Conservation (phyloP, 2,329 filamentous ascomycete species). For the Phaeosphaeria sp. region DNA sequence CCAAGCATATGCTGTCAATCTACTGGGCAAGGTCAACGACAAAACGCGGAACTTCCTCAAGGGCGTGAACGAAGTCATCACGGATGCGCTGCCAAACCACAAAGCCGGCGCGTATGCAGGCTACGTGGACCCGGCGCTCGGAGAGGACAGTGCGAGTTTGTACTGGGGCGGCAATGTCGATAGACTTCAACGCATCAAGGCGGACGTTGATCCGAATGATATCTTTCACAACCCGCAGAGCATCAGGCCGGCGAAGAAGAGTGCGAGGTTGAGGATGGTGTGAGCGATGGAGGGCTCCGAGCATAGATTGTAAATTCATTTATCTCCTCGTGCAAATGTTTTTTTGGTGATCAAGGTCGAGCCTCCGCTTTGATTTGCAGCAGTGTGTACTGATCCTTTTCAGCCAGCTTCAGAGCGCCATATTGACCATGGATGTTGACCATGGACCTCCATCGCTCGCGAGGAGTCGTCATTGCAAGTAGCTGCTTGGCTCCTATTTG, state of each 20-base stretch:
- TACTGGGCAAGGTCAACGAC: slow-evolving; percentile 38
- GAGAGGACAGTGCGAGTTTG: slow-evolving; percentile 50
- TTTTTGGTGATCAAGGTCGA: no score
- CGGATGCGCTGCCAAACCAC: slow-evolving; percentile 34
- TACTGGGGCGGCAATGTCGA: slow-evolving; percentile 55
- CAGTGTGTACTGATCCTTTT: no score
- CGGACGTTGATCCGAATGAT: slow-evolving; percentile 48
- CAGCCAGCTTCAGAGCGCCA: no score
- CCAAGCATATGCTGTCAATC: slow-evolving; percentile 47
- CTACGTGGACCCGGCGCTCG: slow-evolving; percentile 59
- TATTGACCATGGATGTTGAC: no score
- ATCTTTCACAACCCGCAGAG: slow-evolving; percentile 48
- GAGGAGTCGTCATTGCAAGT: no score
- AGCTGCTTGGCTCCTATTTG: no score
- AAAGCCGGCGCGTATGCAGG: slow-evolving; percentile 59
- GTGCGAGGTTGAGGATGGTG: neutral
- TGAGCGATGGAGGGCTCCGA: no score
- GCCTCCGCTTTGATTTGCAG: no score
- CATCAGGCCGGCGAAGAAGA: slow-evolving; percentile 29
- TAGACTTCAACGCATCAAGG: slow-evolving; percentile 48
- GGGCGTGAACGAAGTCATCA: slow-evolving; percentile 50
- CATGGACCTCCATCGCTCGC: no score
- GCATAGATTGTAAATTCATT: no score
- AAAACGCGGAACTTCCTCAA: slow-evolving; percentile 50
- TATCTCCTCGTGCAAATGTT: no score